Base-by-base conservation (phyloP, 257 asterid species). In the Petunia secreta region DNA sequence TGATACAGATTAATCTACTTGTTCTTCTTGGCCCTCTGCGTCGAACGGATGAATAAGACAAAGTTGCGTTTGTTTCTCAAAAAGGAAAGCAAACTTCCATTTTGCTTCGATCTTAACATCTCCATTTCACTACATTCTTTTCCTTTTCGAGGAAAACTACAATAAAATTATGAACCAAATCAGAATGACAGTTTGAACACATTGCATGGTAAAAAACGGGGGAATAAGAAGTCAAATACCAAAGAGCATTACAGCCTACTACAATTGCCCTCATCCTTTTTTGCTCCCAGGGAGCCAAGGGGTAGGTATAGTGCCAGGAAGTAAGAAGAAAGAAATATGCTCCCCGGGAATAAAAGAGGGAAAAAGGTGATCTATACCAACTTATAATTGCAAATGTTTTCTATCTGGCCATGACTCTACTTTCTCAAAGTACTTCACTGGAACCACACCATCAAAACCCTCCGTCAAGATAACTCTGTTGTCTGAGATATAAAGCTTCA, bases 331-430 rank as follows among this genome's bases (percentile, higher is more conserved):
- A 4, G 25, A 44, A 50, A 3, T 2, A 8, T 8, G 55, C 14
- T n/a, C n/a, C 8, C 16, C 5, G 44, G 43, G 43, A 10, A 25
- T 1, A 5, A 1, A 25, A 5, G 41, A 4, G 53, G 5, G 53
- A 69, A 71, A 16, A 48, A 34, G n/a, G n/a, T 11, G 77, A 3
- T 34, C 5, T 67, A 67, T 50, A 48, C 60, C 59, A 44, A 44
- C 53, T 4, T 53, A 69, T 48, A 79, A 79, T 14, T 93, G 77
- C 67, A 94, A 84, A 9, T 86, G 81, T 71, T 81, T 87, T 87
- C 96, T 91, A 81, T 83, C 85, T 39, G 99, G 98, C 98, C 98
- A 94, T 25, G 98, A 87, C 85, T 92, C 97, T 64, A 94, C 87
- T 91, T 91, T 87, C 83, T 80, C 86, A 83, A 96, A 92, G 82